These are phyloP conservation scores for Plenodomus biglobosus DNA, from an alignment of 2,329 filamentous ascomycete genomes.

Conservation along the genomic window DNA sequence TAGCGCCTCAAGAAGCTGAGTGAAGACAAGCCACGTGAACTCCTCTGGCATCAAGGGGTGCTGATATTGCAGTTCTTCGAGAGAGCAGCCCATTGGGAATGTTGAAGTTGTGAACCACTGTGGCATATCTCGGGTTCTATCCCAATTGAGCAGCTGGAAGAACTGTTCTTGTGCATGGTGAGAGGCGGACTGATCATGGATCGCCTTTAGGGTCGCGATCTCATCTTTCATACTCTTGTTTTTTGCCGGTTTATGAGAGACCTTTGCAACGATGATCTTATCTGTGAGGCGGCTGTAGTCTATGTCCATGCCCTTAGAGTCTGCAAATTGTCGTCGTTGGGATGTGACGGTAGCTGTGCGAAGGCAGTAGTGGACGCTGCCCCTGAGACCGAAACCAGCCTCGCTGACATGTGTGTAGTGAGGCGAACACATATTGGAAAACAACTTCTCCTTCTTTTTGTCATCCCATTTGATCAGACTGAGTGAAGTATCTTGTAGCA, in stretches of 20 bases:
- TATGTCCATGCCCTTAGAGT: background rate
- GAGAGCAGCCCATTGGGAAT: background rate
- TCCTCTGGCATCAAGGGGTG: conserved; percentile 1
- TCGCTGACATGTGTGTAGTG: background rate
- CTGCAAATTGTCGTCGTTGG: background rate
- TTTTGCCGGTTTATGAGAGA: background rate
- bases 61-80: background rate
- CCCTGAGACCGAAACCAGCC: background rate
- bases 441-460: background rate
- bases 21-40: conserved; percentile 4
- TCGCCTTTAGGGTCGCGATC: background rate
- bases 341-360: background rate
- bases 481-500: background rate
- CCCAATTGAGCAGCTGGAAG: background rate
- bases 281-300: background rate
- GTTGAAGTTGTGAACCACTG: background rate
- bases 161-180: background rate
- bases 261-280: background rate
- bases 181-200: background rate
- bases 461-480: background rate
- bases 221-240: background rate
- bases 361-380: background rate
- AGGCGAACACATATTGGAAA: background rate
- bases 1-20: conserved; percentile 1
- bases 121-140: background rate